phyloP scores from a whole-genome alignment of 805 yeast species.

The Saccharomycopsis olivae region DNA sequence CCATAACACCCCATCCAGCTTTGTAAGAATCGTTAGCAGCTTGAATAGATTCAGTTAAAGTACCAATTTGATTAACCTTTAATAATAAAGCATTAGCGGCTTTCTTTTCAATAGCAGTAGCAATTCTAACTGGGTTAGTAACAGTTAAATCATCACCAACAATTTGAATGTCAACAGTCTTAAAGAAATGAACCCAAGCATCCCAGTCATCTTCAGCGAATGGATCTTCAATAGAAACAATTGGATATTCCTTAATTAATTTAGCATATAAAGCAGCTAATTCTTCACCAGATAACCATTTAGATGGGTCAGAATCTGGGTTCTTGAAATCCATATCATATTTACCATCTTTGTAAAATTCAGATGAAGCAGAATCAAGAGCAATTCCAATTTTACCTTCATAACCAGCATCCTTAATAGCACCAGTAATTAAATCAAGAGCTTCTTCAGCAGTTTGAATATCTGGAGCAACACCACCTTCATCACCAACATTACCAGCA shows the following conservation, averaged over 20 bases:
- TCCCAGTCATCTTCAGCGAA: constrained; percentile 99
- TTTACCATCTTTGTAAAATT: constrained; percentile 93
- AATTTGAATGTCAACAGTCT: constrained; percentile 70
- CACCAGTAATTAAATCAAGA: constrained; percentile 79
- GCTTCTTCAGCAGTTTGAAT: constrained; percentile 94
- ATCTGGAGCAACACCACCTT: constrained; percentile 99
- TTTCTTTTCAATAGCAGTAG: constrained; percentile 94
- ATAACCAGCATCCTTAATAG: constrained; percentile 93
- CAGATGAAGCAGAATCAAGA: constrained; percentile 94
- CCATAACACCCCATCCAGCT: constrained; percentile 99
- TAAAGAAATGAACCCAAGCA: constrained; percentile 86
- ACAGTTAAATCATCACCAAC: constrained; percentile 99
- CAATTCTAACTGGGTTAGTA: constrained; percentile 92
- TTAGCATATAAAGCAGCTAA: constrained; percentile 75
- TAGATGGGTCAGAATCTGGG: constrained; percentile 82
- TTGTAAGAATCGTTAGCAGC: constrained; percentile 93
- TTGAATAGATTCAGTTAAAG: constrained; percentile 89
- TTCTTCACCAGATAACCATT: constrained; percentile 85
- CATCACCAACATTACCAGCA: constrained; percentile 99
- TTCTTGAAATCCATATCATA: constrained; percentile 98
- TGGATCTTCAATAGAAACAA: constrained; percentile 97
- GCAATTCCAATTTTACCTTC: constrained; percentile 87
- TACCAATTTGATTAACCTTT: constrained; percentile 98
- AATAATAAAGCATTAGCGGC: constrained; percentile 88
- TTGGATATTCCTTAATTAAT: constrained; percentile 86